Conservation (phyloP, 495 filamentous ascomycete genomes). For the Penicillium alfredii region DNA sequence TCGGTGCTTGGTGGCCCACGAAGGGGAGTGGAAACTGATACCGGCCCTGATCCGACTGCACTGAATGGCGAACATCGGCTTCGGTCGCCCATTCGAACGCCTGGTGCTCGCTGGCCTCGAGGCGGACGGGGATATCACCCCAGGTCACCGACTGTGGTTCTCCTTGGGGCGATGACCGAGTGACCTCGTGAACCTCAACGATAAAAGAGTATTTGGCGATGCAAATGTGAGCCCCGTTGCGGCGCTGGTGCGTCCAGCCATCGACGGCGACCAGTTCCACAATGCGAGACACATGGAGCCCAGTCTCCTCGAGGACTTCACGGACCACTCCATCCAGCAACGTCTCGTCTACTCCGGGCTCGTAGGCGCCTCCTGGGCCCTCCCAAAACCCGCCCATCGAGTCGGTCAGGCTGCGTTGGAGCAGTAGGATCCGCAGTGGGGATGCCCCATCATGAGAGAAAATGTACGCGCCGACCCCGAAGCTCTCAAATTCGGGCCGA, state of each 20-base stretch:
- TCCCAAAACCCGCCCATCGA: conserved; percentile 51
- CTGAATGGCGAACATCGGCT: conserved; percentile 26
- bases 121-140: conserved; percentile 26
- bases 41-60: conserved; percentile 4
- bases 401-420: conserved; percentile 44
- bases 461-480: conserved; percentile 38
- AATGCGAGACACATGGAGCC: conserved; percentile 42
- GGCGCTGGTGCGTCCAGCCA: conserved; percentile 22
- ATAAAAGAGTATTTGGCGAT: conserved; percentile 35
- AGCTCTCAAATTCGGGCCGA: conserved; percentile 29
- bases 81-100: conserved; percentile 40
- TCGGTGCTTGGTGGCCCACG: conserved; percentile 7
- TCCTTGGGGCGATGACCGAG: not conserved
- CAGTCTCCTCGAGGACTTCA: conserved; percentile 56
- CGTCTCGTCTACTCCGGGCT: conserved; percentile 39
- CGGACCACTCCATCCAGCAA: conserved; percentile 49
- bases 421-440: conserved; percentile 39
- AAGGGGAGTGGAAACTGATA: conserved; percentile 6
- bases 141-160: conserved; percentile 3
- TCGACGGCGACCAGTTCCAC: conserved; percentile 36
- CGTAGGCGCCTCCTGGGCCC: conserved; percentile 49
- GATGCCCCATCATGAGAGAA: conserved; percentile 24
- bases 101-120: conserved; percentile 42
- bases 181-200: conserved; percentile 31
- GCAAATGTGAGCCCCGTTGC: conserved; percentile 9